Percentiles rank a stretch among this genome's conserved stretches.
These are phyloP conservation scores for Psilocybe mexicana DNA, from an alignment of 1,284 basidiomycete species.

Conservation along the genomic window DNA sequence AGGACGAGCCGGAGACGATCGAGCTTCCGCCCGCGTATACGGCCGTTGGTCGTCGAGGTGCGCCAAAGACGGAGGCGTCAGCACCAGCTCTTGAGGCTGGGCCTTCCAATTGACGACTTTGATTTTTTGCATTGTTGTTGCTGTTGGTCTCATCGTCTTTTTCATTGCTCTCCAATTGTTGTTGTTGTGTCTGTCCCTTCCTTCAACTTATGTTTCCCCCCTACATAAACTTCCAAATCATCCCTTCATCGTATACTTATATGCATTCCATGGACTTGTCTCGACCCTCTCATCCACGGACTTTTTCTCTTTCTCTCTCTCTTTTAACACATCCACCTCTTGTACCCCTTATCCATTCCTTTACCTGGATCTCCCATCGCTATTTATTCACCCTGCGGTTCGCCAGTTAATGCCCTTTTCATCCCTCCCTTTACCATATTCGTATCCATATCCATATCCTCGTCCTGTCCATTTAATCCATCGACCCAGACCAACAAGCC, in stretches of 20 bases:
- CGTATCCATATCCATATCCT: background rate
- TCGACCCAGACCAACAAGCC: too few relatives aligned
- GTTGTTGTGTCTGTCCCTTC: background rate
- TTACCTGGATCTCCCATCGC: background rate
- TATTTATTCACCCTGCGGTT: background rate
- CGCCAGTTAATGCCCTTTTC: background rate
- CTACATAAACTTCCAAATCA: background rate
- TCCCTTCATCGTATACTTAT: background rate
- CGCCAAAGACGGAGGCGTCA: background rate
- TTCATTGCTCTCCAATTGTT: background rate
- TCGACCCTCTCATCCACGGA: background rate
- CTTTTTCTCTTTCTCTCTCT: background rate
- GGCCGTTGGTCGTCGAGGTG: slow-evolving; percentile 38
- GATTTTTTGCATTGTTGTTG: background rate
- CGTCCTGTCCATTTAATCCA: background rate
- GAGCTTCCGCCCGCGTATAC: slow-evolving; percentile 82
- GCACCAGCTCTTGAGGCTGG: background rate
- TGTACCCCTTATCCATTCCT: background rate
- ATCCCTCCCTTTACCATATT: background rate
- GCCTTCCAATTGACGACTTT: background rate
- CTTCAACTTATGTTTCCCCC: background rate
- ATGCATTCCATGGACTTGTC: background rate
- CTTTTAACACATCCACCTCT: background rate
- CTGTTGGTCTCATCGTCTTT: background rate
- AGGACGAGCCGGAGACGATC: slow-evolving; percentile 62